A percentile compares a stretch with the other conserved stretches of the same genome.
phyloP scores from a whole-genome alignment of 2,329 filamentous ascomycete species.

The Pestalotiopsis sp. region DNA sequence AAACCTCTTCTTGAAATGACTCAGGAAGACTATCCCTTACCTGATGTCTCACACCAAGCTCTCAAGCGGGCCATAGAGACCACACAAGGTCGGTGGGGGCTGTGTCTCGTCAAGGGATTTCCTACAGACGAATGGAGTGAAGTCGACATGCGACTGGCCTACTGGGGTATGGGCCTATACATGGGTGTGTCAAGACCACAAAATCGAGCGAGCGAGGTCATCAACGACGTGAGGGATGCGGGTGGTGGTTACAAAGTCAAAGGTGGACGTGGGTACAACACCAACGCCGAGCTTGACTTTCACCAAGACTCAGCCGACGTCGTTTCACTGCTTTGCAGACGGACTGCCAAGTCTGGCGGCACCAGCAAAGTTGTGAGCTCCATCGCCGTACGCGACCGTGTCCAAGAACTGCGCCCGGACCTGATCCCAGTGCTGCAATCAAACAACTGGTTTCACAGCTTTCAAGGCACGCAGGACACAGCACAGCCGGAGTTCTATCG shows the following conservation, averaged over 20 bases:
- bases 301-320: conserved; percentile 18
- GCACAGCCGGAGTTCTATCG: conserved; percentile 17
- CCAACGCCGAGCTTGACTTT: conserved; percentile 18
- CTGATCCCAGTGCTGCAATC: conserved; percentile 16
- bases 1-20: conserved; percentile 18
- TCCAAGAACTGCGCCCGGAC: conserved; percentile 14
- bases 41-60: conserved; percentile 7
- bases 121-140: conserved; percentile 18
- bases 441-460: conserved; percentile 18
- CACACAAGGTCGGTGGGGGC: conserved; percentile 17
- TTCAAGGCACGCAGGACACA: conserved; percentile 15
- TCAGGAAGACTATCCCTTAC: conserved; percentile 17
- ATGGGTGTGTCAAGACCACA: conserved; percentile 17
- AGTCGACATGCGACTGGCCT: conserved; percentile 16
- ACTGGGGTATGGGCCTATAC: conserved; percentile 19
- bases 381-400: conserved; percentile 17
- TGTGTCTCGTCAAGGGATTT: conserved; percentile 19
- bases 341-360: conserved; percentile 16
- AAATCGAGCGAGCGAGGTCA: conserved; percentile 18
- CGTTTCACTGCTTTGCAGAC: conserved; percentile 16
- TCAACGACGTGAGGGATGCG: conserved; percentile 18
- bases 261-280: conserved; percentile 18
- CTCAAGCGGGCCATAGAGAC: conserved; percentile 15
- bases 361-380: conserved; percentile 17
- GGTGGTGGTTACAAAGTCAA: conserved; percentile 17